Evolutionary conservation across 2,329 filamentous ascomycete species (phyloP).

Genomic region (Talaromyces funiculosus): DNA sequence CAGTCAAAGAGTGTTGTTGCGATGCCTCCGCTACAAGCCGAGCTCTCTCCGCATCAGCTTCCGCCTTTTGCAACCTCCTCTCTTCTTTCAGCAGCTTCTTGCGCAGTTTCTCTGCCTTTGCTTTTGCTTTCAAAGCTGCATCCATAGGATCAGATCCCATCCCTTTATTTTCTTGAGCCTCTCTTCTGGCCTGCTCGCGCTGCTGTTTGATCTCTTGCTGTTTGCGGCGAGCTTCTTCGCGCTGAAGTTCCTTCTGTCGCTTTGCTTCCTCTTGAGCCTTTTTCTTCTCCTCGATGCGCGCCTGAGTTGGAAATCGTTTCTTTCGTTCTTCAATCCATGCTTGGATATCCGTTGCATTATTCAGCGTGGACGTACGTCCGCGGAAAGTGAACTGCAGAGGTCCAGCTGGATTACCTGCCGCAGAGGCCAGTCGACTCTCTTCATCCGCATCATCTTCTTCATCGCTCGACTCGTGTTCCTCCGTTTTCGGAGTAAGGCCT

Average conservation of each 20-base stretch:
- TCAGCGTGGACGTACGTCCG: conserved; percentile 50
- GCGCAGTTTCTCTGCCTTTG: conserved; percentile 38
- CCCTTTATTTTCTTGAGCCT: conserved; percentile 22
- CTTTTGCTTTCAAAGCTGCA: conserved; percentile 32
- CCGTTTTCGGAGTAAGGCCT: conserved; percentile 42
- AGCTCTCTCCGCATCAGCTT: conserved; percentile 38
- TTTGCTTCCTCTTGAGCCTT: conserved; percentile 62
- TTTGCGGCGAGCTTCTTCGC: conserved; percentile 14
- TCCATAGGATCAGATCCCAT: conserved; percentile 24
- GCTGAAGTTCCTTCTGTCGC: conserved; percentile 28
- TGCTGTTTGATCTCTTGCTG: conserved; percentile 29
- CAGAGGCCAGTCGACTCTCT: conserved; percentile 35
- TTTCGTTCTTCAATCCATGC: conserved; percentile 77
- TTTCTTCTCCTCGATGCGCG: conserved; percentile 57
- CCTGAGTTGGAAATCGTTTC: conserved; percentile 73
- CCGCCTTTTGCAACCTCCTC: conserved; percentile 40
- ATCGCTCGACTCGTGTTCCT: conserved; percentile 43
- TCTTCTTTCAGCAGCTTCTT: conserved; percentile 62
- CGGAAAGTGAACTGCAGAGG: conserved; percentile 51
- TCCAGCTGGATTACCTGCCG: conserved; percentile 17
- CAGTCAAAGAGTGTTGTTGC: conserved; percentile 20
- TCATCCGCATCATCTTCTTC: conserved; percentile 43
- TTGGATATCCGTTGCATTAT: conserved; percentile 61
- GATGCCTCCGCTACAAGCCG: conserved; percentile 30
- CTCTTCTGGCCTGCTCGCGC: conserved; percentile 18